Evolutionary conservation across 768 basidiomycete species (phyloP).

Genomic region (Cyclocybe cylindracea): DNA sequence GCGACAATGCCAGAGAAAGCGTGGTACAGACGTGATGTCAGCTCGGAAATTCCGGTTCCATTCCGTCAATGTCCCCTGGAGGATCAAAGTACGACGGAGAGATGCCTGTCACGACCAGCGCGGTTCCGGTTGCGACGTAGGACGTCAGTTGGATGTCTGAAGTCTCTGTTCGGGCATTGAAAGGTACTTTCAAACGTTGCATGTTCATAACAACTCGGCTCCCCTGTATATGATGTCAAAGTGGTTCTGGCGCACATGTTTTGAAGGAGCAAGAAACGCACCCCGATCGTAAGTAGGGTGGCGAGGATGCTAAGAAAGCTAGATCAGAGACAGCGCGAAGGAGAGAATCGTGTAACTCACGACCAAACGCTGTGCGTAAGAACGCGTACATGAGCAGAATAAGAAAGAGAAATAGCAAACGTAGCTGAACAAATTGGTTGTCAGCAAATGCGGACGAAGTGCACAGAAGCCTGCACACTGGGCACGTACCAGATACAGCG

Average conservation of each 20-base stretch:
- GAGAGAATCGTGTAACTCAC: slow-evolving; percentile 1
- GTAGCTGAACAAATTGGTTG: slow-evolving; percentile 1
- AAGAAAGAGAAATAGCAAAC: slow-evolving; percentile 6
- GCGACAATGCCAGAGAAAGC: too few relatives aligned
- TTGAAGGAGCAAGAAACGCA: background rate
- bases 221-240: slow-evolving; percentile 1
- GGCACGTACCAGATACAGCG: slow-evolving; percentile 7
- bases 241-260: background rate
- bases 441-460: background rate
- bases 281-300: slow-evolving; percentile 1
- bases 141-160: slow-evolving; percentile 6
- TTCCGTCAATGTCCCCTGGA: background rate
- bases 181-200: slow-evolving; percentile 10
- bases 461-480: background rate
- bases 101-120: background rate
- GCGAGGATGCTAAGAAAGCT: background rate
- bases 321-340: background rate
- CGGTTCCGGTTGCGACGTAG: background rate
- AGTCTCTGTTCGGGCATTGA: background rate
- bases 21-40: background rate
- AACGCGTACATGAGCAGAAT: slow-evolving; percentile 8
- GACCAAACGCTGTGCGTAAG: slow-evolving; percentile 11
- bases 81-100: background rate
- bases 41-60: background rate
- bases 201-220: slow-evolving; percentile 14